Percentiles rank a stretch among this genome's conserved stretches.
Evolutionary conservation across 129 eudicot genomes (phyloP).

Genomic region (Flaveria linearis): DNA sequence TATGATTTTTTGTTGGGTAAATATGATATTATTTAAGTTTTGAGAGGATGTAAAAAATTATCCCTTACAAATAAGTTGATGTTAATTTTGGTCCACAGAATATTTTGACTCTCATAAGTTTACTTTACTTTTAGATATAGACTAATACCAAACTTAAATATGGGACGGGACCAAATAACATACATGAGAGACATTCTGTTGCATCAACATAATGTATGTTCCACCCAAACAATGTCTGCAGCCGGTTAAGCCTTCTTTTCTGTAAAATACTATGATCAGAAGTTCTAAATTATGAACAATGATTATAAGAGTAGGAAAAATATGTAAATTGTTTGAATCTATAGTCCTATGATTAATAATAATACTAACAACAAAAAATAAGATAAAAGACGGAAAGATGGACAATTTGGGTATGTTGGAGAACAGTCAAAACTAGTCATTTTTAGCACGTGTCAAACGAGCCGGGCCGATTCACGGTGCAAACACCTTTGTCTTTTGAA

Average conservation of each 20-base stretch:
- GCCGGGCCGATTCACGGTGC: background rate
- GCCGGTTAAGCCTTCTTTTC: conserved; percentile 78
- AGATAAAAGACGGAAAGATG: background rate
- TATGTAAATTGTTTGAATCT: background rate
- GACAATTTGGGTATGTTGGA: background rate
- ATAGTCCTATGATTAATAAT: background rate
- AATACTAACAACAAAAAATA: background rate
- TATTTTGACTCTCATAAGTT: background rate
- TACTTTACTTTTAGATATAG: background rate
- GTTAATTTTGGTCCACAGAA: background rate
- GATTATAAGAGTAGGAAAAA: conserved; percentile 8
- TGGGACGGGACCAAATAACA: conserved; percentile 17
- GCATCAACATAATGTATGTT: conserved; percentile 78
- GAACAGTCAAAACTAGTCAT: background rate
- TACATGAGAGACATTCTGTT: conserved; percentile 74
- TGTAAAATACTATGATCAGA: conserved; percentile 29
- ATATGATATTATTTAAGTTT: too few species aligned
- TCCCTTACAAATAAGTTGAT: background rate
- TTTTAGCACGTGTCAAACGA: background rate
- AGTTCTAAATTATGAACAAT: background rate
- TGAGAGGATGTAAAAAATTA: background rate
- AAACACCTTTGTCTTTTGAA: background rate
- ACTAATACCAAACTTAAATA: background rate
- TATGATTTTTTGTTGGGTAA: too few species aligned
- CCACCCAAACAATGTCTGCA: conserved; percentile 86